phyloP scores from a whole-genome alignment of 2,329 filamentous ascomycete genomes.

The Talaromyces sp. region DNA sequence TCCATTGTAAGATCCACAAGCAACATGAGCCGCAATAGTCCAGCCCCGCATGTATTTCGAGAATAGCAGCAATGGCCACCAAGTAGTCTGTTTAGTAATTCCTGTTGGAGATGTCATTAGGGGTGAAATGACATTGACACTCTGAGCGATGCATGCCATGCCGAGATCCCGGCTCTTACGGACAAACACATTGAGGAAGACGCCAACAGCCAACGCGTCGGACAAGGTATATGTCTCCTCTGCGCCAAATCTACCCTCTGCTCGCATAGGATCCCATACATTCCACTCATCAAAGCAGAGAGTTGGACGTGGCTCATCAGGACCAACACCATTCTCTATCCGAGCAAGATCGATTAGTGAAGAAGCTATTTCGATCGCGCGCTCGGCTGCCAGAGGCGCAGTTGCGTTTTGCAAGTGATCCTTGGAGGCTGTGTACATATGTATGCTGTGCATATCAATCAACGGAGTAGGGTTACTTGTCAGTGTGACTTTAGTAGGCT shows the following conservation, averaged over 20 bases:
- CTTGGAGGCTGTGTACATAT: slow-evolving; percentile 67
- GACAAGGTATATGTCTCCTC: slow-evolving; percentile 73
- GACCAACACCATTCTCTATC: slow-evolving; percentile 60
- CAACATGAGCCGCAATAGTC: slow-evolving; percentile 64
- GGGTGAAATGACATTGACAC: slow-evolving; percentile 73
- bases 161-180: slow-evolving; percentile 67
- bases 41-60: slow-evolving; percentile 70
- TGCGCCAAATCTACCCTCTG: slow-evolving; percentile 67
- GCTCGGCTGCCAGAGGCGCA: slow-evolving; percentile 67
- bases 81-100: slow-evolving; percentile 67
- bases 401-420: slow-evolving; percentile 56
- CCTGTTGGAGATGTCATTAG: slow-evolving; percentile 67
- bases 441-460: slow-evolving; percentile 79
- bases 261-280: slow-evolving; percentile 71
- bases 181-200: slow-evolving; percentile 74
- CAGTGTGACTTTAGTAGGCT: slow-evolving; percentile 44
- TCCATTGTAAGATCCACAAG: slow-evolving; percentile 62
- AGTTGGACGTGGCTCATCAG: slow-evolving; percentile 58
- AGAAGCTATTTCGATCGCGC: slow-evolving; percentile 68
- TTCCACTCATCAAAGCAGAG: slow-evolving; percentile 88
- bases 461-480: slow-evolving; percentile 43
- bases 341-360: slow-evolving; percentile 69
- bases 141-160: slow-evolving; percentile 77
- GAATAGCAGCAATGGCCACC: slow-evolving; percentile 71
- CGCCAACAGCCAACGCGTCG: slow-evolving; percentile 69